Evolutionary conservation across 257 asterid species (phyloP).

Genomic region (Solanum paucissectum): DNA sequence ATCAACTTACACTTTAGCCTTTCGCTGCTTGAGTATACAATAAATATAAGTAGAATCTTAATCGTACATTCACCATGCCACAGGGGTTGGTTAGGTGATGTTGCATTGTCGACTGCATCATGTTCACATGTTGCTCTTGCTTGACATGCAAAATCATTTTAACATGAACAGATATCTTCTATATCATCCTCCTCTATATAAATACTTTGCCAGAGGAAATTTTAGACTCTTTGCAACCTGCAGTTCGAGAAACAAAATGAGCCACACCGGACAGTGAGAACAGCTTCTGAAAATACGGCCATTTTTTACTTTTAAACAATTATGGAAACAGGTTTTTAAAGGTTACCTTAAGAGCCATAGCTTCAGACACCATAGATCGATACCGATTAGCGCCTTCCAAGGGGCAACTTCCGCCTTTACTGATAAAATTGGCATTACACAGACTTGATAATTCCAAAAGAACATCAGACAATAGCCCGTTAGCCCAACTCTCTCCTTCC

Average conservation of each 20-base stretch:
- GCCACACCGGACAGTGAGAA: neutral
- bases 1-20: neutral
- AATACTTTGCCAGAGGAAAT: constrained; percentile 80
- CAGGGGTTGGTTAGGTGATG: neutral
- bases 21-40: neutral
- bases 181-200: constrained; percentile 41
- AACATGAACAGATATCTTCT: neutral
- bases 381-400: constrained; percentile 85
- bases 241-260: neutral
- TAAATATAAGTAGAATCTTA: neutral
- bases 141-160: neutral
- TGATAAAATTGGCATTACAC: constrained; percentile 79
- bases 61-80: neutral
- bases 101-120: neutral
- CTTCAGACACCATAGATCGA: constrained; percentile 73
- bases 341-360: constrained; percentile 70
- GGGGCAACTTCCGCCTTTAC: constrained; percentile 86
- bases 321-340: neutral
- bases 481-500: constrained; percentile 30
- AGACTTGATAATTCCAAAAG: constrained; percentile 90
- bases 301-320: neutral
- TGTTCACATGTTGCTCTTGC: neutral
- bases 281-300: neutral
- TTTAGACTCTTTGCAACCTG: constrained; percentile 88
- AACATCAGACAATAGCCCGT: constrained; percentile 54